phyloP scores from a whole-genome alignment of 2,329 filamentous ascomycete species.

The Rutstroemia sp. region DNA sequence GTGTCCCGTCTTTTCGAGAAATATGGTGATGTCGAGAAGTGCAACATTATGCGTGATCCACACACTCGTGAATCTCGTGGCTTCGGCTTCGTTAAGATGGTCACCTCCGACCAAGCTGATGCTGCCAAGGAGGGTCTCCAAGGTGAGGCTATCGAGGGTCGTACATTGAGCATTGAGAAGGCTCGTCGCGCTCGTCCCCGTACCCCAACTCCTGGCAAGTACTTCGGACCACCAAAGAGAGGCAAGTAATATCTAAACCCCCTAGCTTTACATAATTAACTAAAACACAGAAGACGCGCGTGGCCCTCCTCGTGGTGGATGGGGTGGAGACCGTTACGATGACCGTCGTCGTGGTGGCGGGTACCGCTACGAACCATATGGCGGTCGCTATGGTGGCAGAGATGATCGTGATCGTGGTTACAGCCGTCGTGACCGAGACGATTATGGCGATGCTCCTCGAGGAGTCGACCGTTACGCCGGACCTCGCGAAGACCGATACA shows the following conservation, averaged over 20 bases:
- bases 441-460: constrained; percentile 25
- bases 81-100: constrained; percentile 99
- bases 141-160: constrained; percentile 89
- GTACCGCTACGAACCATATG: constrained; percentile 22
- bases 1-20: constrained; percentile 96
- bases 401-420: constrained; percentile 37
- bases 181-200: constrained; percentile 89
- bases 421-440: constrained; percentile 34
- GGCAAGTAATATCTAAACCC: constrained; percentile 54
- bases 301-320: constrained; percentile 38
- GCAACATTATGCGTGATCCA: constrained; percentile 98
- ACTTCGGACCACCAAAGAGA: constrained; percentile 97
- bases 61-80: constrained; percentile 98
- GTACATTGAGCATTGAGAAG: constrained; percentile 97
- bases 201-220: constrained; percentile 96
- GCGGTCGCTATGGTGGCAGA: constrained; percentile 31
- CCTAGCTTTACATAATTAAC: constrained; percentile 26
- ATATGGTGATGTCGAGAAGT: constrained; percentile 97
- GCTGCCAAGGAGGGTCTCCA: constrained; percentile 94
- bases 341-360: constrained; percentile 37
- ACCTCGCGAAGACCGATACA: constrained; percentile 16
- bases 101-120: constrained; percentile 88
- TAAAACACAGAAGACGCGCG: constrained; percentile 43
- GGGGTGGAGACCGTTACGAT: constrained; percentile 29
- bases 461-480: constrained; percentile 32